phyloP scores from a whole-genome alignment of 208 protist genomes.

The Acanthamoeba lenticulata region DNA sequence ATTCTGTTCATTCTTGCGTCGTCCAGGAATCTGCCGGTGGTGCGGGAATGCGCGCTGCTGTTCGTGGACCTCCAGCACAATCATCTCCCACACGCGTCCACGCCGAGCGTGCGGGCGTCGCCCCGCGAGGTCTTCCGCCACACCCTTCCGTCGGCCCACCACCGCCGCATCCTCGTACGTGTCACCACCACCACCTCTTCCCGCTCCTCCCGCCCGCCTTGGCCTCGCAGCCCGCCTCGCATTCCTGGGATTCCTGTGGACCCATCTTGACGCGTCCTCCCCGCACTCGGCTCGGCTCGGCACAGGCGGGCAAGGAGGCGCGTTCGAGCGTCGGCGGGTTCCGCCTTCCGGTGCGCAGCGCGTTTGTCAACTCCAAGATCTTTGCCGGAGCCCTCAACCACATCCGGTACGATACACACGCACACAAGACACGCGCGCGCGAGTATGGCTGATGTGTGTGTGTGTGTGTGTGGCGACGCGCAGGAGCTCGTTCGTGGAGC shows the following conservation, averaged over 20 bases:
- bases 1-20: neutral
- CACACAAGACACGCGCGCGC: no score
- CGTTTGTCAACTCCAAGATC: neutral
- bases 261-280: no score
- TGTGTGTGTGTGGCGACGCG: no score
- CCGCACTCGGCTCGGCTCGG: no score
- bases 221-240: no score
- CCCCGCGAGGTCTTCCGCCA: neutral
- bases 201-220: neutral
- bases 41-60: neutral
- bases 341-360: slow-evolving; percentile 8
- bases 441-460: no score
- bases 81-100: no score
- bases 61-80: neutral
- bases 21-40: neutral
- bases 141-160: neutral
- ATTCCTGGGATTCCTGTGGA: no score
- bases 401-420: no score
- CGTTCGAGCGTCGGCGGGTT: neutral
- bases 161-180: neutral
- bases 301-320: neutral
- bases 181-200: no score
- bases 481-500: neutral
- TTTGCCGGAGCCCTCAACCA: no score
- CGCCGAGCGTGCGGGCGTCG: no score